Evolutionary conservation across 1,284 basidiomycete genomes (phyloP).

Genomic region (Ganoderma sinense): DNA sequence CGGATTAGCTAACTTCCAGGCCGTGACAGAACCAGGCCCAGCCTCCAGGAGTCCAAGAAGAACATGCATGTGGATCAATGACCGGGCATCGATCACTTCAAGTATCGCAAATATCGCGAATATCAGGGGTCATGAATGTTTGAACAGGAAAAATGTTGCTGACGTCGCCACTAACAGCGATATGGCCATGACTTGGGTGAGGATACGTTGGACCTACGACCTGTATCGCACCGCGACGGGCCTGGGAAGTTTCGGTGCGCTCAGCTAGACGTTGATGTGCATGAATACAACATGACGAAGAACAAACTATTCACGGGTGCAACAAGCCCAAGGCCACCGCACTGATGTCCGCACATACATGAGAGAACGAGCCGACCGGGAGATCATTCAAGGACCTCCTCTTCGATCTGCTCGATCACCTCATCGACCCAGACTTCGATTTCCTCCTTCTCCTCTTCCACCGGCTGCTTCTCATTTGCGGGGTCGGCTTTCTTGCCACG

Average conservation of each 20-base stretch:
- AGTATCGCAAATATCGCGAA: too few relatives aligned
- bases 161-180: too few relatives aligned
- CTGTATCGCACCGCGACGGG: neutral
- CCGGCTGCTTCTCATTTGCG: constrained; percentile 46
- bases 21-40: too few relatives aligned
- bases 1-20: too few relatives aligned
- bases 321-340: constrained; percentile 13
- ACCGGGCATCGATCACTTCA: too few relatives aligned
- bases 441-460: constrained; percentile 77
- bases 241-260: neutral
- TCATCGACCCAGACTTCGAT: constrained; percentile 94
- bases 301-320: constrained; percentile 25
- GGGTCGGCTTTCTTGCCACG: constrained; percentile 46
- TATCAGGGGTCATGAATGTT: too few relatives aligned
- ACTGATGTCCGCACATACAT: neutral
- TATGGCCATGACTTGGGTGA: too few relatives aligned
- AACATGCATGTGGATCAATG: too few relatives aligned
- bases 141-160: too few relatives aligned
- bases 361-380: neutral
- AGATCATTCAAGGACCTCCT: constrained; percentile 66
- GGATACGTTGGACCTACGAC: neutral
- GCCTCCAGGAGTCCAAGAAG: too few relatives aligned
- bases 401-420: constrained; percentile 89
- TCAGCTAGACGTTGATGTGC: constrained; percentile 4
- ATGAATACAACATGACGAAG: constrained; percentile 30